These are phyloP conservation scores for Calophaca sinica DNA, from an alignment of 306 rosid species.

Conservation along the genomic window DNA sequence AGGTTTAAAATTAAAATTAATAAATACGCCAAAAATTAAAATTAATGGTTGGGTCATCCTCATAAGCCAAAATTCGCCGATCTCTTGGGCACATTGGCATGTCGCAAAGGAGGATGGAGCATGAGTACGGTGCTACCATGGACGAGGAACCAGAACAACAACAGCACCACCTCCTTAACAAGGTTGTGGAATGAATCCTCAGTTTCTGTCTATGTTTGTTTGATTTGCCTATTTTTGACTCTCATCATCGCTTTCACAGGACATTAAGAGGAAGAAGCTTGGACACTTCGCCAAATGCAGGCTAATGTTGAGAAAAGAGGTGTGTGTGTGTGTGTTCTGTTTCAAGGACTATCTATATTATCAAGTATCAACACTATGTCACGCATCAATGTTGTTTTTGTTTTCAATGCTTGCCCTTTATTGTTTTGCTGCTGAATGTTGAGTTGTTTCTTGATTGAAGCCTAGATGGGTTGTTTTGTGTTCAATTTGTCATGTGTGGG, in stretches of 20 bases:
- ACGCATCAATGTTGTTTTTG: background rate
- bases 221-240: background rate
- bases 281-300: background rate
- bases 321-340: background rate
- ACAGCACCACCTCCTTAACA: background rate
- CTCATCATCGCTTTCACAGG: background rate
- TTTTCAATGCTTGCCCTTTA: background rate
- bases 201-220: background rate
- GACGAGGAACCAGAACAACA: too few species aligned
- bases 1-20: too few species aligned
- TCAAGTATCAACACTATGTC: background rate
- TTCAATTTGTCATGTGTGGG: too few species aligned
- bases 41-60: too few species aligned
- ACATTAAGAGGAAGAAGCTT: background rate
- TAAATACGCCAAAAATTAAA: too few species aligned
- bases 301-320: background rate
- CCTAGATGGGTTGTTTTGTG: too few species aligned
- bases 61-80: background rate
- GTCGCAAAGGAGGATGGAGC: background rate
- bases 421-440: background rate
- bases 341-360: background rate
- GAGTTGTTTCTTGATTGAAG: background rate
- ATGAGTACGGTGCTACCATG: background rate
- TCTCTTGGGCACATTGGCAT: background rate
- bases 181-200: background rate